Conservation (phyloP, 1,284 basidiomycete genomes). For the Boletus sp. region DNA sequence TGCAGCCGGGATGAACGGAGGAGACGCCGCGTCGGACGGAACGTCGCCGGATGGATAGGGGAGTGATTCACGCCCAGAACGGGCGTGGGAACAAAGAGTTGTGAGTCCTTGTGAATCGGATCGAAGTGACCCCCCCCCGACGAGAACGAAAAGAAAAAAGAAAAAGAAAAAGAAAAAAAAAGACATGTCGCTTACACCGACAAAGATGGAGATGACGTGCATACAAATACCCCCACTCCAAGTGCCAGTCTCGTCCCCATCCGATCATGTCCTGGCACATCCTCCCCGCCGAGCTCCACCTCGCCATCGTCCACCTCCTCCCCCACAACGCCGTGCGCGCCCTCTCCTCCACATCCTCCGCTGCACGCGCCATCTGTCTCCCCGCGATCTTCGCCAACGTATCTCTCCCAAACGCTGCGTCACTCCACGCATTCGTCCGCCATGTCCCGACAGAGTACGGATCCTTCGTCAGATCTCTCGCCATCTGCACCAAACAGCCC, state of each 20-base stretch:
- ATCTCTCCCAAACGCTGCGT: conserved; percentile 42
- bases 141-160: conserved; percentile 1
- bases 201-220: conserved; percentile 16
- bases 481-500: conserved; percentile 45
- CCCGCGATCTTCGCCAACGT: conserved; percentile 59
- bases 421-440: conserved; percentile 49
- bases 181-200: conserved; percentile 6
- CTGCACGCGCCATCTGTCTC: conserved; percentile 51
- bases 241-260: neutral
- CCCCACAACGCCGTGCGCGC: conserved; percentile 35
- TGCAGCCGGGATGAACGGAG: conserved; percentile 22
- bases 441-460: conserved; percentile 55
- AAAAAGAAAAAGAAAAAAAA: too few species aligned
- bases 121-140: conserved; percentile 10
- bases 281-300: conserved; percentile 64
- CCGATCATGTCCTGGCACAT: conserved; percentile 46
- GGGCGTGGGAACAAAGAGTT: conserved; percentile 17
- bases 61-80: conserved; percentile 18
- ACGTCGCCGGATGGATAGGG: conserved; percentile 17
- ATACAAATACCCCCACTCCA: conserved; percentile 16
- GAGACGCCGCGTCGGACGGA: conserved; percentile 26
- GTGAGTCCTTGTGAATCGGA: conserved; percentile 24
- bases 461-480: conserved; percentile 51
- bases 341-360: conserved; percentile 41
- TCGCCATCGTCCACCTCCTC: conserved; percentile 52